A percentile compares a stretch with the other conserved stretches of the same genome.
Evolutionary conservation across 1,139 yeast genomes (phyloP).

Genomic region (Meyerozyma smithsonii): DNA sequence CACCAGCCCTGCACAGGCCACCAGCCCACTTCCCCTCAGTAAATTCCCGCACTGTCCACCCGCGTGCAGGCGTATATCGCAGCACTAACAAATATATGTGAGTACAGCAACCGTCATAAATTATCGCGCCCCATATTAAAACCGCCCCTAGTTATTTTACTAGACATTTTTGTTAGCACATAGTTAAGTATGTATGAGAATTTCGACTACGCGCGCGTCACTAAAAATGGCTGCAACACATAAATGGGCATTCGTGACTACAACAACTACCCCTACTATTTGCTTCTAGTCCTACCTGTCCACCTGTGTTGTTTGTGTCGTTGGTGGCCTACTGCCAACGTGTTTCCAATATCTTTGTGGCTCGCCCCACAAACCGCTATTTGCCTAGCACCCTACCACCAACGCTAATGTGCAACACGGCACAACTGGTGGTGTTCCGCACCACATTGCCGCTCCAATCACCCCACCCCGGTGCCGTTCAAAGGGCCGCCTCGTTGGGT

Average conservation of each 20-base stretch:
- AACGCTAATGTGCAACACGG: no score
- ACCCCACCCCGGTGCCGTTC: no score
- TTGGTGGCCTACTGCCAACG: slow-evolving; percentile 1
- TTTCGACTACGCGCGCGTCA: not conserved
- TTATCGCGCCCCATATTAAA: slow-evolving; percentile 1
- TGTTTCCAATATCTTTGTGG: not conserved
- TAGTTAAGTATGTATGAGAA: slow-evolving; percentile 3
- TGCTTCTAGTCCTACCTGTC: not conserved
- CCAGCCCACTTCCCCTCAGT: not conserved
- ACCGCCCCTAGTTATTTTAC: slow-evolving; percentile 1
- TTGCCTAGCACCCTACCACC: not conserved
- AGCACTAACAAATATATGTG: slow-evolving; percentile 3
- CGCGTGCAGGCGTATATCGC: not conserved
- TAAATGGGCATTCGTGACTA: not conserved
- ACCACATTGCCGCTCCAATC: no score
- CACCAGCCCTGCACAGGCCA: no score
- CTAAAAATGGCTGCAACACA: not conserved
- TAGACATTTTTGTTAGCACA: not conserved
- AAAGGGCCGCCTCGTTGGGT: no score
- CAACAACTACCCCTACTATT: not conserved
- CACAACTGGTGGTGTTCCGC: no score
- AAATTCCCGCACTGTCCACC: slow-evolving; percentile 3
- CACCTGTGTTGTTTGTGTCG: not conserved
- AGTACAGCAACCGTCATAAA: slow-evolving; percentile 2
- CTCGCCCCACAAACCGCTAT: not conserved